Evolutionary conservation across 306 rosid genomes (phyloP).

Genomic region (Biancaea sappan): DNA sequence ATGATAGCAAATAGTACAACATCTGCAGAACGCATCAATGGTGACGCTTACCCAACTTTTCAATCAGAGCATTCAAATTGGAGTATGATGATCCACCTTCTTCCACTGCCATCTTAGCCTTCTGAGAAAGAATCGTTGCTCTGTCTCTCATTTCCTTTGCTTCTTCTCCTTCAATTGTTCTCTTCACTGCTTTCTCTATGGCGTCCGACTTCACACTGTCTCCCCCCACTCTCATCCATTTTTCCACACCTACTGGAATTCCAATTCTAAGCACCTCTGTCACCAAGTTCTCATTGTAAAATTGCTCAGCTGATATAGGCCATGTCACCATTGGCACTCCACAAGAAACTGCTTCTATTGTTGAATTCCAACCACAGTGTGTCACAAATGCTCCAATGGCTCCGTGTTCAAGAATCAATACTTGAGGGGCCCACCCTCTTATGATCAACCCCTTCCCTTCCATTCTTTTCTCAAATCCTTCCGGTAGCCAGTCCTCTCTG

Average conservation of each 20-base stretch:
- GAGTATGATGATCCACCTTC: constrained; percentile 34
- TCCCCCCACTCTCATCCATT: background rate
- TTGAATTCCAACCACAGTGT: constrained; percentile 7
- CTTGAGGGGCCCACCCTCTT: background rate
- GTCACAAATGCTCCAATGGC: background rate
- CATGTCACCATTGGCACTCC: constrained; percentile 37
- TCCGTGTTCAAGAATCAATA: background rate
- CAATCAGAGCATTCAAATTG: background rate
- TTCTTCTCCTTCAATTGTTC: constrained; percentile 29
- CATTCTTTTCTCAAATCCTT: background rate
- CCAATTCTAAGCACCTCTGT: constrained; percentile 40
- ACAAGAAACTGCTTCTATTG: background rate
- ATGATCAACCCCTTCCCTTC: background rate
- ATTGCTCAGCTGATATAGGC: constrained; percentile 43
- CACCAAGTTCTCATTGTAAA: constrained; percentile 48
- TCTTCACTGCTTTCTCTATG: constrained; percentile 19
- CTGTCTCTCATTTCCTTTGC: constrained; percentile 35
- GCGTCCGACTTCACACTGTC: constrained; percentile 19
- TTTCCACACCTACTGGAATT: constrained; percentile 28
- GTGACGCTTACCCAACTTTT: background rate
- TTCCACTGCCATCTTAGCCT: constrained; percentile 35
- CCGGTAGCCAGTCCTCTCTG: background rate
- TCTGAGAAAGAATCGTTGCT: background rate
- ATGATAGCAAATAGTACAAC: too few species aligned
- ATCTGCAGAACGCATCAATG: background rate